A percentile compares a stretch with the other conserved stretches of the same genome.
These are phyloP conservation scores for Fallopia convolvulus DNA, from an alignment of 148 eudicot genomes.

Conservation along the genomic window DNA sequence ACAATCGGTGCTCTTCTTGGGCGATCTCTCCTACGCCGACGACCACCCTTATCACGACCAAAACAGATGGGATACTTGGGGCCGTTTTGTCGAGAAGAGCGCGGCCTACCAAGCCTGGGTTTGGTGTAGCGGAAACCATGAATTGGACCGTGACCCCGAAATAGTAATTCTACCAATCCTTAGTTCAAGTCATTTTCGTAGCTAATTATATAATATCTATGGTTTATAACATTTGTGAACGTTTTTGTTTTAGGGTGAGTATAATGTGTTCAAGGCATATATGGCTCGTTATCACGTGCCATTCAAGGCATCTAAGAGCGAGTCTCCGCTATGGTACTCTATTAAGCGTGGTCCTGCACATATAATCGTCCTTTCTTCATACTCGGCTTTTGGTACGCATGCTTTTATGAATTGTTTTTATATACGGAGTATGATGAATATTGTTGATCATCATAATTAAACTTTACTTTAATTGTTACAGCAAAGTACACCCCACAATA, in stretches of 20 bases:
- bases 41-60: constrained; percentile 31
- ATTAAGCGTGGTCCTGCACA: neutral
- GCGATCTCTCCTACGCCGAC: constrained; percentile 54
- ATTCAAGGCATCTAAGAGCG: neutral
- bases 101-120: constrained; percentile 52
- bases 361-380: constrained; percentile 7
- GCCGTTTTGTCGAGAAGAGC: constrained; percentile 43
- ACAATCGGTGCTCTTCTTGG: constrained; percentile 40
- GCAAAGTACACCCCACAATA: constrained; percentile 30
- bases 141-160: constrained; percentile 43
- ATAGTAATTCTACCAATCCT: constrained; percentile 21
- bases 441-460: neutral
- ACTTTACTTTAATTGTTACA: neutral
- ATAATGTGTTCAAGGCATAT: neutral
- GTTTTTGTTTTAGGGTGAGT: neutral
- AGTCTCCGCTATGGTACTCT: constrained; percentile 9
- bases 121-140: constrained; percentile 52
- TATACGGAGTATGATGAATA: neutral
- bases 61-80: constrained; percentile 50
- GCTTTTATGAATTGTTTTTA: too few species aligned
- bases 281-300: constrained; percentile 5
- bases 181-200: too few species aligned
- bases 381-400: neutral
- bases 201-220: too few species aligned
- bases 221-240: too few species aligned